Percentiles rank a stretch among this genome's conserved stretches.
Conservation (phyloP, 176 grass and related monocot genomes). For the Avena sativa region DNA sequence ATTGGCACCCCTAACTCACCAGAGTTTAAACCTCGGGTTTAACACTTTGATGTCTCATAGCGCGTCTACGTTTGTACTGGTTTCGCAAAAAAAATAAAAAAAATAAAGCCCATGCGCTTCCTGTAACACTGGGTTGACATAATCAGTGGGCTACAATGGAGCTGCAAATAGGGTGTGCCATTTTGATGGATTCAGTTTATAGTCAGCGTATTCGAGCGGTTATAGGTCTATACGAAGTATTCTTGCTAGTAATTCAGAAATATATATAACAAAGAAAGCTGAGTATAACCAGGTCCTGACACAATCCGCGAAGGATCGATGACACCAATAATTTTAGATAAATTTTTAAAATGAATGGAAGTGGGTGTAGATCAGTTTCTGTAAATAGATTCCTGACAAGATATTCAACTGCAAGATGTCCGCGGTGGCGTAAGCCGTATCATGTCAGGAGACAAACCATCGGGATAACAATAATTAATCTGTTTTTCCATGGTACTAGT, state of each 20-base stretch:
- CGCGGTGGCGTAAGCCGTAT: not conserved
- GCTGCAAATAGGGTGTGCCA: not conserved
- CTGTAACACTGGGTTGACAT: not conserved
- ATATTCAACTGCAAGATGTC: not conserved
- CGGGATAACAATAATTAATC: not conserved
- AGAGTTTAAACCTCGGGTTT: too few relatives aligned
- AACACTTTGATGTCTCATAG: too few relatives aligned
- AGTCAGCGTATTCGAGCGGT: not conserved
- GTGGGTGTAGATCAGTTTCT: not conserved
- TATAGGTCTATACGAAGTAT: not conserved
- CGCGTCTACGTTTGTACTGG: too few relatives aligned
- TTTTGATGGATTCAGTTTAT: not conserved
- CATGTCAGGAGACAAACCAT: not conserved
- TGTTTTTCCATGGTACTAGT: not conserved
- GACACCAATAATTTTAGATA: too few relatives aligned
- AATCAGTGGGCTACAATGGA: not conserved
- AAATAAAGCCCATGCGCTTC: not conserved
- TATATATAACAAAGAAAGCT: not conserved
- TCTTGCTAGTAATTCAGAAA: not conserved
- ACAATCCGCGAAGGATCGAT: not conserved
- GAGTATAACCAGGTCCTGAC: not conserved
- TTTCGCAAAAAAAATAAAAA: too few relatives aligned
- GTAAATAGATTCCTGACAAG: not conserved
- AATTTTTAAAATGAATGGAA: not conserved
- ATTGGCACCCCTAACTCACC: too few relatives aligned